Percentiles rank a stretch among this genome's conserved stretches.
phyloP scores from a whole-genome alignment of 306 rosid species.

The Vigna unguiculata region DNA sequence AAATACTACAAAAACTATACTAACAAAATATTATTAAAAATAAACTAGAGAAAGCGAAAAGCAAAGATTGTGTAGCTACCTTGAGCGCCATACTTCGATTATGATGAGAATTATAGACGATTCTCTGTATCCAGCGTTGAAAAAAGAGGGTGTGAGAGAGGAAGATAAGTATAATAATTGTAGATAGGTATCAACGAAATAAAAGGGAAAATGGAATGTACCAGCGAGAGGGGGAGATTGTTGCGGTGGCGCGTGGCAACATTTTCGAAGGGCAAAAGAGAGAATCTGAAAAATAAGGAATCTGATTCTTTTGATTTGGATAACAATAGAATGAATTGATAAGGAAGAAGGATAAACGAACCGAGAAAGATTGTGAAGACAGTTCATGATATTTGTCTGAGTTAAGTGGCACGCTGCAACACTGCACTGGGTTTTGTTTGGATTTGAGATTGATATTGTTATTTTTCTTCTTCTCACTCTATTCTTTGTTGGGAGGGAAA shows the following conservation, averaged over 20 bases:
- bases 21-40: background rate
- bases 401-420: background rate
- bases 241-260: constrained; percentile 50
- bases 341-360: constrained; percentile 23
- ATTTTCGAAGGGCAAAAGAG: constrained; percentile 55
- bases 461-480: background rate
- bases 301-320: background rate
- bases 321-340: background rate
- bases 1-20: background rate
- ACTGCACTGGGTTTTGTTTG: background rate
- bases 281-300: constrained; percentile 58
- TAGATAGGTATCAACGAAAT: background rate
- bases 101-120: constrained; percentile 46
- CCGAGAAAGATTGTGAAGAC: constrained; percentile 73
- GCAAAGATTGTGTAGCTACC: constrained; percentile 54
- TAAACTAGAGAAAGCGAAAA: background rate
- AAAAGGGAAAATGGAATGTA: constrained; percentile 34
- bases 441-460: background rate
- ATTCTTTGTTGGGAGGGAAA: no score
- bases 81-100: constrained; percentile 62
- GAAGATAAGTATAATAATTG: background rate
- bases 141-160: background rate
- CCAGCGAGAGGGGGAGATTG: constrained; percentile 51
- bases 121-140: constrained; percentile 48
- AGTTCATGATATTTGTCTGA: constrained; percentile 57